These are phyloP conservation scores for Pseudocercospora fijiensis DNA, from an alignment of 2,329 filamentous ascomycete species.

Conservation along the genomic window DNA sequence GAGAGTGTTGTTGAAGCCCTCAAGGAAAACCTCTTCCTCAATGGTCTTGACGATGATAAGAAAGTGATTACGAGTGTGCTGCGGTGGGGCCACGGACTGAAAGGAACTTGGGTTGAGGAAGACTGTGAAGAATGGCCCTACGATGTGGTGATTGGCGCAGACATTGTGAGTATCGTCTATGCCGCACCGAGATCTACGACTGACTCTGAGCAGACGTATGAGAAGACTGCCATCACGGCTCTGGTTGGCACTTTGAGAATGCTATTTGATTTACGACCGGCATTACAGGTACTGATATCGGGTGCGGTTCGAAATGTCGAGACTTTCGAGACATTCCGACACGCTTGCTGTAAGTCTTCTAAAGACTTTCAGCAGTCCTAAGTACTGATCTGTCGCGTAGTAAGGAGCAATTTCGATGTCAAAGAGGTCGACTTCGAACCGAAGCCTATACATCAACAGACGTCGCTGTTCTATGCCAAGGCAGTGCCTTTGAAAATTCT, in stretches of 20 bases:
- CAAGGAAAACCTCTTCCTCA: constrained; percentile 67
- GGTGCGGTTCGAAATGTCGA: constrained; percentile 68
- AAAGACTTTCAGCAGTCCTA: not conserved
- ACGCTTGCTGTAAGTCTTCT: constrained; percentile 53
- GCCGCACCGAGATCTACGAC: constrained; percentile 9
- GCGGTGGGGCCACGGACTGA: constrained; percentile 63
- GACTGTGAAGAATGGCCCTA: constrained; percentile 46
- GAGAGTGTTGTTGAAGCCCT: constrained; percentile 68
- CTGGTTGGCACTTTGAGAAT: constrained; percentile 65
- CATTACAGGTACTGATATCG: constrained; percentile 63
- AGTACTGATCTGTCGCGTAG: constrained; percentile 22
- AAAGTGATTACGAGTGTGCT: constrained; percentile 54
- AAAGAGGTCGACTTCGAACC: constrained; percentile 36
- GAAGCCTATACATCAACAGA: constrained; percentile 36
- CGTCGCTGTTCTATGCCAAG: constrained; percentile 39
- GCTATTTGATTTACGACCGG: constrained; percentile 58
- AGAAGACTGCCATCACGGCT: constrained; percentile 61
- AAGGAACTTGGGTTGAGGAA: constrained; percentile 59
- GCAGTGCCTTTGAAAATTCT: constrained; percentile 39
- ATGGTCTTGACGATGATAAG: constrained; percentile 56
- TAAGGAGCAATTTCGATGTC: constrained; percentile 35
- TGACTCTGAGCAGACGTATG: constrained; percentile 62
- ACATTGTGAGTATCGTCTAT: constrained; percentile 54
- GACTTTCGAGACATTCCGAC: constrained; percentile 65
- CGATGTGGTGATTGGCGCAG: constrained; percentile 71